phyloP scores from a whole-genome alignment of 805 yeast species.

The Candida sonorensis region DNA sequence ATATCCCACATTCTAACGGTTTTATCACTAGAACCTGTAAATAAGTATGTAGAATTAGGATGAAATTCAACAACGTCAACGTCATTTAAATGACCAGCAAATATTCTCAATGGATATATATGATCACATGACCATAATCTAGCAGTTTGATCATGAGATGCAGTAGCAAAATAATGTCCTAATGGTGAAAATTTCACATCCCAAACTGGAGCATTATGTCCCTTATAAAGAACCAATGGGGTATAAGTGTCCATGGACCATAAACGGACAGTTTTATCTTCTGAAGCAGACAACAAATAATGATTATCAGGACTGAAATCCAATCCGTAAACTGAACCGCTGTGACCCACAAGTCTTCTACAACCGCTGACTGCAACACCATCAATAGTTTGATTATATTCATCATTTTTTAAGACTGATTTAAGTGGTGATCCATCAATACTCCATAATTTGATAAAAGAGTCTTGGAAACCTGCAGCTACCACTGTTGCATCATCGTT shows the following conservation, averaged over 20 bases:
- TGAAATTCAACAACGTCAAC: slow-evolving; percentile 94
- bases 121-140: slow-evolving; percentile 98
- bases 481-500: slow-evolving; percentile 80
- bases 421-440: slow-evolving; percentile 83
- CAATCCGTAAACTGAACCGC: slow-evolving; percentile 88
- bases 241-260: slow-evolving; percentile 94
- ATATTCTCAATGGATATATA: slow-evolving; percentile 88
- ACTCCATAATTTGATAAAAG: slow-evolving; percentile 87
- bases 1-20: slow-evolving; percentile 99
- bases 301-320: slow-evolving; percentile 88
- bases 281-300: slow-evolving; percentile 75
- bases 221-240: slow-evolving; percentile 87
- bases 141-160: slow-evolving; percentile 96
- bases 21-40: slow-evolving; percentile 94
- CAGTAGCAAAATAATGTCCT: slow-evolving; percentile 98
- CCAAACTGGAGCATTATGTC: slow-evolving; percentile 97
- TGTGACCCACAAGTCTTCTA: slow-evolving; percentile 75
- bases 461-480: slow-evolving; percentile 94
- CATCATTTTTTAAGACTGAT: slow-evolving; percentile 51
- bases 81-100: slow-evolving; percentile 96
- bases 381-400: slow-evolving; percentile 31
- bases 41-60: slow-evolving; percentile 90
- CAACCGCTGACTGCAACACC: slow-evolving; percentile 25
- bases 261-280: slow-evolving; percentile 83
- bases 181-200: slow-evolving; percentile 91